Evolutionary conservation across 2,329 filamentous ascomycete genomes (phyloP), one percentile per base, ranked within the genome.

Genomic region (Plenodomus lindquistii): DNA sequence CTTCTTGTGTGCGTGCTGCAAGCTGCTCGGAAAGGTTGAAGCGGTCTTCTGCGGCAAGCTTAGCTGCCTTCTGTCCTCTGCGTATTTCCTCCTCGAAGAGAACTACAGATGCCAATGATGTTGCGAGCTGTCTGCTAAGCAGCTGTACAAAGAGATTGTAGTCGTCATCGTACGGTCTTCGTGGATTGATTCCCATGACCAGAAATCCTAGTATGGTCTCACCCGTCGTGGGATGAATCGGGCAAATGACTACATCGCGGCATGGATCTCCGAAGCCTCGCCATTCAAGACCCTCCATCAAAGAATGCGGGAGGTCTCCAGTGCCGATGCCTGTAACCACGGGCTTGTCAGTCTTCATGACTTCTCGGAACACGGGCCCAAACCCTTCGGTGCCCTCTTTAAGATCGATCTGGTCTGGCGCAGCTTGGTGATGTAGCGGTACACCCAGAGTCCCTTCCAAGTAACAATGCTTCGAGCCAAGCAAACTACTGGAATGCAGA

Each of bases 11-110:
- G 40, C 79, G 73, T 22, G 87, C 78, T 37, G 85, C 84, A 13
- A 94, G 78, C 65, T 93, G 87, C 66, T 89, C 82, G 0, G 87
- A 89, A 3, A 94, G 79, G 62, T 91, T 86, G 57, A 90, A 87
- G 2, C 87, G 84, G 68, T 94, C 89, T 52, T 89, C 75, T 2
- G 88, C 88, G 9, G 89, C 89, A 27, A 91, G 77, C 46, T 83
- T 84, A 17, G 89, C 89, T 1, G 88, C 89, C 59, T 79, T 81
- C 69, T 91, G 85, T 1, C 88, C 87, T 51, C 88, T 81, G 49
- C 82, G 82, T 55, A 93, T 91, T 66, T 94, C 89, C 57, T 93
- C 89, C 66, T 93, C 89, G 48, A 92, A 92, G 1, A 94, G 72
- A 0, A 92, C 87, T 0, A 92, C 89, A 0, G 88, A 92, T 1